A percentile compares a stretch with the other conserved stretches of the same genome.
phyloP scores from a whole-genome alignment of 108 stramenopile species.

The Mediolabrus comicus region DNA sequence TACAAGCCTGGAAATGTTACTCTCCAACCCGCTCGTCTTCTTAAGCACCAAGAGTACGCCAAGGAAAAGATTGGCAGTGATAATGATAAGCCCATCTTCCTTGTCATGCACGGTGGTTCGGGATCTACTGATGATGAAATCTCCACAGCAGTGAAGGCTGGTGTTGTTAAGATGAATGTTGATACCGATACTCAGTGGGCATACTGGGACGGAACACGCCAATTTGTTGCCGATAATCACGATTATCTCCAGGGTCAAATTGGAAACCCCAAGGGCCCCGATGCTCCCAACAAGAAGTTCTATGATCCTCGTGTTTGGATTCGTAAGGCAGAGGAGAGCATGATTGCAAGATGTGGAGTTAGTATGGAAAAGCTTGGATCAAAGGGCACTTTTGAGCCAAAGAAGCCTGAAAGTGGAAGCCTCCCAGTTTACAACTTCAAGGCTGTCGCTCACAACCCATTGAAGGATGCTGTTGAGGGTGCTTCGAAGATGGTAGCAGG shows the following conservation, averaged over 20 bases:
- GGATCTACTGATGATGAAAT: conserved; percentile 95
- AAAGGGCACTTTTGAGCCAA: conserved; percentile 62
- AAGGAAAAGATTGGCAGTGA: conserved; percentile 69
- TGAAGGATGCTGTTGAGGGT: conserved; percentile 21
- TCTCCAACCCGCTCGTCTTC: conserved; percentile 84
- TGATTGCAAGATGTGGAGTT: conserved; percentile 77
- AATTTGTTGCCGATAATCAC: conserved; percentile 77
- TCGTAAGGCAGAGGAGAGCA: conserved; percentile 95
- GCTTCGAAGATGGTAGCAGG: not conserved
- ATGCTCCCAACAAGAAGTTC: conserved; percentile 99
- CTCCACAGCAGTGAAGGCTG: conserved; percentile 77
- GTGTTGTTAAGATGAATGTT: conserved; percentile 98
- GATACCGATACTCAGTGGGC: conserved; percentile 99
- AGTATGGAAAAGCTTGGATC: conserved; percentile 84
- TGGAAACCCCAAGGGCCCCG: conserved; percentile 93
- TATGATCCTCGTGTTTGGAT: conserved; percentile 97
- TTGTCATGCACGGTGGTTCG: conserved; percentile 98
- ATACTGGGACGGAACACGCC: conserved; percentile 90
- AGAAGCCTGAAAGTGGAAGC: conserved; percentile 14
- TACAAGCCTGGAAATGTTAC: conserved; percentile 97
- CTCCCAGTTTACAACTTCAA: conserved; percentile 40
- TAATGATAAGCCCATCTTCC: conserved; percentile 83
- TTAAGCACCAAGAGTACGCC: conserved; percentile 86
- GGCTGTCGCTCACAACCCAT: conserved; percentile 20
- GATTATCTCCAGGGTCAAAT: conserved; percentile 94